These are phyloP conservation scores for Colletotrichum sp. DNA, from an alignment of 2,329 filamentous ascomycete species.

Conservation along the genomic window DNA sequence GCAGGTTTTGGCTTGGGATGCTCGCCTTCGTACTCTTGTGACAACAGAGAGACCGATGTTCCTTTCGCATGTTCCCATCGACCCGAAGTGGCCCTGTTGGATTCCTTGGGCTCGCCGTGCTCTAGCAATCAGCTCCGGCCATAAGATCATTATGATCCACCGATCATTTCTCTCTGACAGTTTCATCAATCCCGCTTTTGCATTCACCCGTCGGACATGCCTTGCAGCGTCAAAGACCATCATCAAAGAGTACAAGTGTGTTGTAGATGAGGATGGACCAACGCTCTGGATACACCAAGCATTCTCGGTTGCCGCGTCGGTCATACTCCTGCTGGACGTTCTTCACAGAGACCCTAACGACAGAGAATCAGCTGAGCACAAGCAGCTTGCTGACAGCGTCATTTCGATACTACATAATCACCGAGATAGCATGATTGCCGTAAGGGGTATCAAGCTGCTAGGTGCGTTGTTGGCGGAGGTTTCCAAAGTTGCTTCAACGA, in stretches of 20 bases:
- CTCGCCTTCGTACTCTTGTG: slow-evolving; percentile 36
- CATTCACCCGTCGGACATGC: slow-evolving; percentile 28
- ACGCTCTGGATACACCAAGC: slow-evolving; percentile 33
- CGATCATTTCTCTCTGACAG: background rate
- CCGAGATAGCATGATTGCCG: background rate
- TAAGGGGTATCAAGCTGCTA: background rate
- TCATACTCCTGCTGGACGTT: background rate
- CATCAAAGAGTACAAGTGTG: slow-evolving; percentile 31
- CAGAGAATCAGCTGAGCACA: background rate
- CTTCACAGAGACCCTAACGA: background rate
- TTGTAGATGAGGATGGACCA: slow-evolving; percentile 25
- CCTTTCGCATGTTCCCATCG: background rate
- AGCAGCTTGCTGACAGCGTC: background rate
- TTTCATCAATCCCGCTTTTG: background rate
- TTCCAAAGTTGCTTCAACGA: background rate
- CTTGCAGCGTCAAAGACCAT: slow-evolving; percentile 43
- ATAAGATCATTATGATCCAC: background rate
- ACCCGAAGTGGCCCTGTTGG: background rate
- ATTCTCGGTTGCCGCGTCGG: slow-evolving; percentile 26
- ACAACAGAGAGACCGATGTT: background rate
- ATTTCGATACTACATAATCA: background rate
- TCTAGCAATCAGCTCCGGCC: background rate
- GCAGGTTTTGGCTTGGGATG: slow-evolving; percentile 37
- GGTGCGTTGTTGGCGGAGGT: background rate
- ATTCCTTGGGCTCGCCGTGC: background rate